Conservation (phyloP, 2,329 filamentous ascomycete species). For the Sphaerulina vaccinii region DNA sequence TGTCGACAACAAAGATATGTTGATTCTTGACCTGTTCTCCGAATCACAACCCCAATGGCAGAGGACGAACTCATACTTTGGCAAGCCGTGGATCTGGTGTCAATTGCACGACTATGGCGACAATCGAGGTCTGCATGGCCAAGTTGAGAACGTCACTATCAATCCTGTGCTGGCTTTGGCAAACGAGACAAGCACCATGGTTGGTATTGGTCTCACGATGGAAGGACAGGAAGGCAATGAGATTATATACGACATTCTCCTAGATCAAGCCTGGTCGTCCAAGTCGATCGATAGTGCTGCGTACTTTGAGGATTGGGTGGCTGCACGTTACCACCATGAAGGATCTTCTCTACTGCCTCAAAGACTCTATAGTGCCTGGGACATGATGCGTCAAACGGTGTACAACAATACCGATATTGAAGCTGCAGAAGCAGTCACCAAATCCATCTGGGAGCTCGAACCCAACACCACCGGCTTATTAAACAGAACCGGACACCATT, state of each 20-base stretch:
- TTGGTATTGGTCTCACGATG: constrained; percentile 51
- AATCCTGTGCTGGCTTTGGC: constrained; percentile 48
- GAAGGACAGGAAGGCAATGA: constrained; percentile 56
- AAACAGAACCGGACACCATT: constrained; percentile 43
- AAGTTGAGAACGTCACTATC: constrained; percentile 50
- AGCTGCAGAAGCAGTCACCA: constrained; percentile 42
- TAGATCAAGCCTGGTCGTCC: constrained; percentile 52
- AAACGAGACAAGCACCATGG: constrained; percentile 42
- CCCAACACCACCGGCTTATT: constrained; percentile 46
- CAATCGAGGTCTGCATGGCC: constrained; percentile 48
- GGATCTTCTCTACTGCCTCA: constrained; percentile 13
- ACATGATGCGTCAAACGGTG: constrained; percentile 45
- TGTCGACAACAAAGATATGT: constrained; percentile 48
- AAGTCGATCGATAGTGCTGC: constrained; percentile 44
- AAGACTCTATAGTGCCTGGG: constrained; percentile 48
- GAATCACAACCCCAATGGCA: constrained; percentile 54
- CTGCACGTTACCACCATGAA: constrained; percentile 41
- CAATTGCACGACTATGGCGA: constrained; percentile 53
- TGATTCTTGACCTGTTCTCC: constrained; percentile 53
- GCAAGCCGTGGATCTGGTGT: constrained; percentile 57
- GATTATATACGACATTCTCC: constrained; percentile 52
- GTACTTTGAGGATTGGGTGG: constrained; percentile 52
- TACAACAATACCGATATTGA: constrained; percentile 53
- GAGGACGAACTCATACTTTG: constrained; percentile 51
- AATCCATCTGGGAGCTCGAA: constrained; percentile 49